Base-by-base conservation (phyloP, 139 green algal species). In the Coelastrella sp. region DNA sequence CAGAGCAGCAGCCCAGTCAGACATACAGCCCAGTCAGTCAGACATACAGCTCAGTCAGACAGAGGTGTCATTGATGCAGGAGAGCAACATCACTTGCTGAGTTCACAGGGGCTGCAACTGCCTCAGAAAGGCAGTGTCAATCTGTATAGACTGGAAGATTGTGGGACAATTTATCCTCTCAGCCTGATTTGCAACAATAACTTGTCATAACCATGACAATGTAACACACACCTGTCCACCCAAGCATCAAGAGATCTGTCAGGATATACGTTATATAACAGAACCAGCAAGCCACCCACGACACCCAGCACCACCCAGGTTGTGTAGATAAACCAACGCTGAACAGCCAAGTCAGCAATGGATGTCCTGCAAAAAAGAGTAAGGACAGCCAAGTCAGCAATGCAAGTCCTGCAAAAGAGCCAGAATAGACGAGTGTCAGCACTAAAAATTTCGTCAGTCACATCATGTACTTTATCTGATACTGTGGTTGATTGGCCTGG, bases 211-310 rank as follows among this genome's bases (percentile, higher is more conserved):
- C 6, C 81, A 15, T 61, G 49, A 27, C 1, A 3, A 49, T 49
- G 35, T 3, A 49, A n/a, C 68, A 76, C 81, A 10, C 19, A 90
- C 87, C 87, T 91, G 78, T 82, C n/a, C 4, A 80, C 78, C 87
- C 87, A 91, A 7, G 63, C 78, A 4, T 91, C 76, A 35, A 91
- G 56, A 15, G 27, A 57, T 63, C 70, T 60, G 66, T 91, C 87
- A 61, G 87, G 87, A 66, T 91, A 91, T 12, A 91, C 6, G 59
- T 91, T 91, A 65, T 91, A 91, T 66, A 91, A 56, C 78, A 91
- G 87, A 27, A 91, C 87, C 65, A 91, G 61, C 78, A 81, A 35
- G 9, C 35, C 56, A 27, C 22, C 63, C 0, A 85, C 61, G 17
- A 83, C 61, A 25, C n/a, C 60, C 76, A 86, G 76, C 11, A 73